Evolutionary conservation across 805 yeast genomes (phyloP).

Genomic region (Sungouiozyma intestinalis): DNA sequence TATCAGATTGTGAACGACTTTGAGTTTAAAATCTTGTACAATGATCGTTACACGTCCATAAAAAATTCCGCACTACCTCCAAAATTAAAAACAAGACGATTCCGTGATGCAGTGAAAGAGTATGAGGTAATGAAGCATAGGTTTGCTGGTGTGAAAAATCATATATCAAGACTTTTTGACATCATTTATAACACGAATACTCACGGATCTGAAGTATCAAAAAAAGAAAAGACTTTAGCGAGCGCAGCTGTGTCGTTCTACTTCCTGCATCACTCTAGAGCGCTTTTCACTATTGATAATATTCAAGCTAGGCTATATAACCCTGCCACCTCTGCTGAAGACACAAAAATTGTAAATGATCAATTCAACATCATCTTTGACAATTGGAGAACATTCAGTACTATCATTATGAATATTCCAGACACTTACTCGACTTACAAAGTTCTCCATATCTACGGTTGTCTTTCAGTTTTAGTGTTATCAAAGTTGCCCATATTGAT

Average conservation of each 20-base stretch:
- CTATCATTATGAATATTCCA: slow-evolving; percentile 1
- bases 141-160: slow-evolving; percentile 15
- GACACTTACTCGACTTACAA: slow-evolving; percentile 4
- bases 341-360: not conserved
- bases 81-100: slow-evolving; percentile 8
- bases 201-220: slow-evolving; percentile 1
- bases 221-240: slow-evolving; percentile 7
- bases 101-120: slow-evolving; percentile 13
- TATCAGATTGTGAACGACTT: slow-evolving; percentile 14
- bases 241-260: slow-evolving; percentile 11
- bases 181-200: slow-evolving; percentile 6
- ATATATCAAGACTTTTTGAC: slow-evolving; percentile 13
- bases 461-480: slow-evolving; percentile 4
- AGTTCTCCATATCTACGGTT: slow-evolving; percentile 2
- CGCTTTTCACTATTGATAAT: slow-evolving; percentile 12
- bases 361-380: not conserved
- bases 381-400: slow-evolving; percentile 7
- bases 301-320: slow-evolving; percentile 12
- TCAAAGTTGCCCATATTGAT: slow-evolving; percentile 1
- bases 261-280: slow-evolving; percentile 7
- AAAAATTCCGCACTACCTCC: slow-evolving; percentile 18
- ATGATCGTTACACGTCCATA: slow-evolving; percentile 21
- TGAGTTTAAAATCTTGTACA: slow-evolving; percentile 14
- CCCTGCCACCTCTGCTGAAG: not conserved
- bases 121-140: slow-evolving; percentile 8